These are phyloP conservation scores for Hydnomerulius pinastri DNA, from an alignment of 768 basidiomycete genomes.

Conservation along the genomic window DNA sequence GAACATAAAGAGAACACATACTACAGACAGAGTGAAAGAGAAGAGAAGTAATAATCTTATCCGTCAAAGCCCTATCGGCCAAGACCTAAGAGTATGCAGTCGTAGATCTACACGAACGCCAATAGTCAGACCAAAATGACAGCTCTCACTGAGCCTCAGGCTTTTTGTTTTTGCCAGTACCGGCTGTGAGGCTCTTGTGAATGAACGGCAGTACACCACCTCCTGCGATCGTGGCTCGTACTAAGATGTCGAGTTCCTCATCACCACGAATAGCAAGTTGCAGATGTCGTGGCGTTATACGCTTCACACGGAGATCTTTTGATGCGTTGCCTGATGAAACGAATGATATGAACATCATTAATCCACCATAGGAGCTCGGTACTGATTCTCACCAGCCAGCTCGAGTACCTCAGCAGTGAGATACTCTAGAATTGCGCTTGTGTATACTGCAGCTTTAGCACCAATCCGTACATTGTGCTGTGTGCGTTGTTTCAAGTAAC, in stretches of 20 bases:
- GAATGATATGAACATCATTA: background rate
- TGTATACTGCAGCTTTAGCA: constrained; percentile 97
- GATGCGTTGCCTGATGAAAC: constrained; percentile 80
- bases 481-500: constrained; percentile 89
- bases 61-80: background rate
- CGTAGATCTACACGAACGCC: background rate
- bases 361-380: background rate
- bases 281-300: constrained; percentile 94
- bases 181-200: constrained; percentile 74
- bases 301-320: constrained; percentile 95
- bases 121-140: background rate
- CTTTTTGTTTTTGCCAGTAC: constrained; percentile 51
- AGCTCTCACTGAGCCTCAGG: constrained; percentile 31
- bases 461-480: constrained; percentile 95
- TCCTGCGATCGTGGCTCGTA: constrained; percentile 91
- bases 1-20: constrained; percentile 6
- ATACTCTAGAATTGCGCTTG: constrained; percentile 95
- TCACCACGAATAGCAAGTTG: constrained; percentile 97
- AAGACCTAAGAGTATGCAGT: background rate
- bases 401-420: constrained; percentile 96
- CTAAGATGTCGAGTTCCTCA: constrained; percentile 94
- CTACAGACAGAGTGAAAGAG: constrained; percentile 14
- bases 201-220: constrained; percentile 89
- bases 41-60: constrained; percentile 22
- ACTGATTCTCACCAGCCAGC: constrained; percentile 74